Base-by-base conservation (phyloP, 805 yeast species). In the Saturnispora gosingensis region DNA sequence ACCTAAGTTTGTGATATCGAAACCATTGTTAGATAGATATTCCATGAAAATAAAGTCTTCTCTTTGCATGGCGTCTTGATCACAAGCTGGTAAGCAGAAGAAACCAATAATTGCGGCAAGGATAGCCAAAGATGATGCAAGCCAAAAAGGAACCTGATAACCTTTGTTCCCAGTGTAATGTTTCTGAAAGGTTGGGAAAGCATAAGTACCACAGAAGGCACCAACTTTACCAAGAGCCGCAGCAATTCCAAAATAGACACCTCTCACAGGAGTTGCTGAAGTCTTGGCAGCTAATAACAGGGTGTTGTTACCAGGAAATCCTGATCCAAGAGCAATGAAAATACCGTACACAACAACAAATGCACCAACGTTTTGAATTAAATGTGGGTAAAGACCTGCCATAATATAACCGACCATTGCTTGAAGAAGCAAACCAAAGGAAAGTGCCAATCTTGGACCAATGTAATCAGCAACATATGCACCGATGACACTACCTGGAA, bases 221-320 rank as follows among this genome's bases (percentile, higher is more conserved):
- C 97, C 97, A 54, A 88, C 72, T 67, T 90, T 90, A 62, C 96
- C 97, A 50, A 82, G 60, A 24, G 96, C 96, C 51, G 97, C 96
- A 45, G 95, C 91, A 59, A 88, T 74, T 61, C 93, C 93, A 65
- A 90, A 90, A 69, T 85, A 87, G 60, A 85, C 85, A 53, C 97
- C 97, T 71, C 97, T 82, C 52, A 89, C 77, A 24, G 96, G 82
- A 8, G 96, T 83, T 45, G 96, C 85, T 44, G 83, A 77, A 7
- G 96, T 84, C 69, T 89, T 89, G 42, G 96, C 78, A 20, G 96
- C 95, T 56, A 90, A 73, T 51, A 86, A 70, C 58, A 97, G 97
- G 65, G 86, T 83, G 69, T 86, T 88, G 68, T 89, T 88, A 71
- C 97, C 98, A 15, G 95, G 89, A 30, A 28, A 28, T 5, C 96